Evolutionary conservation across 176 grass and related monocot genomes (phyloP).

Genomic region (Canna indica): DNA sequence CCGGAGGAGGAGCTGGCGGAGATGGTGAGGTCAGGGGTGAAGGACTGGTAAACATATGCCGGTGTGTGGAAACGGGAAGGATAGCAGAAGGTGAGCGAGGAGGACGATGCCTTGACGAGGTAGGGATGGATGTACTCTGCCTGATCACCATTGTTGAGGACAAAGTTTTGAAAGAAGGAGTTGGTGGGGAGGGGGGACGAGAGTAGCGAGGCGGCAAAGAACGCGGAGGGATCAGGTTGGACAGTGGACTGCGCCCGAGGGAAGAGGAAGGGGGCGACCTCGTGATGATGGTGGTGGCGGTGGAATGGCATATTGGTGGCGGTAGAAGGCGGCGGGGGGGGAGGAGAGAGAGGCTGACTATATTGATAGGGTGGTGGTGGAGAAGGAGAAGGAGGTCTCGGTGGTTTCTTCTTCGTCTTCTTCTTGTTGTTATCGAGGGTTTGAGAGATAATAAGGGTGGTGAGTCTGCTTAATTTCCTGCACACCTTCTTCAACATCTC

Average conservation of each 20-base stretch:
- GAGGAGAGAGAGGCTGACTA: neutral
- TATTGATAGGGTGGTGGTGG: neutral
- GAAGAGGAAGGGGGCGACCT: slow-evolving; percentile 30
- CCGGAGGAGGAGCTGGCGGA: slow-evolving; percentile 21
- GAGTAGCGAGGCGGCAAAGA: slow-evolving; percentile 66
- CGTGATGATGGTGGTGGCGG: neutral
- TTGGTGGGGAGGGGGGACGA: slow-evolving; percentile 79
- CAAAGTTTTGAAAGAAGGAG: slow-evolving; percentile 92
- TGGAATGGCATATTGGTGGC: neutral
- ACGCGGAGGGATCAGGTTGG: slow-evolving; percentile 61
- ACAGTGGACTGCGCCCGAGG: slow-evolving; percentile 59
- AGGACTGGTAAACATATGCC: slow-evolving; percentile 61
- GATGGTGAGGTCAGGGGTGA: slow-evolving; percentile 77
- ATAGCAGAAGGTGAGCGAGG: slow-evolving; percentile 56
- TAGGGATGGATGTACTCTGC: slow-evolving; percentile 96
- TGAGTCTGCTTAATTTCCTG: neutral
- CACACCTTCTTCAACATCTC: neutral
- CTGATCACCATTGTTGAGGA: slow-evolving; percentile 88
- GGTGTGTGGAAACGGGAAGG: slow-evolving; percentile 51
- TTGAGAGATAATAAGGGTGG: neutral
- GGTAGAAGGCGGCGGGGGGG: neutral
- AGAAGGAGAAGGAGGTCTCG: neutral
- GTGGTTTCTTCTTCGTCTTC: neutral
- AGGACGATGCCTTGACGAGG: slow-evolving; percentile 42
- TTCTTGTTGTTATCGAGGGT: neutral